Percentiles rank a stretch among this genome's conserved stretches.
These are phyloP conservation scores for Letharia lupina DNA, from an alignment of 495 filamentous ascomycete genomes.

Conservation along the genomic window DNA sequence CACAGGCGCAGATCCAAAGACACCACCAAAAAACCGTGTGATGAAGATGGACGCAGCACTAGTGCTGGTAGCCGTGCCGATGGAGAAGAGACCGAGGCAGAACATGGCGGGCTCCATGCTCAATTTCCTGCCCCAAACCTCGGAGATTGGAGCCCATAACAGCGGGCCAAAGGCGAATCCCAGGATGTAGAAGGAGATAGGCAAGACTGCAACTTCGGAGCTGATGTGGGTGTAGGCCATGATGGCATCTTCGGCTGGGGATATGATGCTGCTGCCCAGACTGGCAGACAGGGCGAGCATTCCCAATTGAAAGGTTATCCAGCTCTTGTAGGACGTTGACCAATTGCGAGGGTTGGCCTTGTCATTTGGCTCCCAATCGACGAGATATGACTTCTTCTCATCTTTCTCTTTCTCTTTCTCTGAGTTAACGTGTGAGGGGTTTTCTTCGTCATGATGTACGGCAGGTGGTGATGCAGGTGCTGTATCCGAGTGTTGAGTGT, in stretches of 20 bases:
- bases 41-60: conserved; percentile 45
- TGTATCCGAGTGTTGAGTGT: neutral
- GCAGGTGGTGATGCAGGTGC: neutral
- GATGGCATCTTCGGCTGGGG: neutral
- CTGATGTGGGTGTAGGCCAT: neutral
- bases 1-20: conserved; percentile 56
- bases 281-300: conserved; percentile 1
- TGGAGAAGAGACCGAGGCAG: conserved; percentile 3
- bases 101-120: neutral
- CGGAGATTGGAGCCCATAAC: conserved; percentile 4
- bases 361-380: neutral
- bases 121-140: conserved; percentile 4
- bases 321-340: conserved; percentile 1
- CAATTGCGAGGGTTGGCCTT: neutral
- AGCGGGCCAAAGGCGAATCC: conserved; percentile 7
- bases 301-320: neutral
- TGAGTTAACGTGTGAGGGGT: neutral
- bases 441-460: neutral
- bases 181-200: neutral
- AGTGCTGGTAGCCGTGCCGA: neutral
- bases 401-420: neutral
- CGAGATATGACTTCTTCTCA: neutral
- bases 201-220: neutral
- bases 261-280: neutral
- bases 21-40: conserved; percentile 51